Evolutionary conservation across 225 moss, liverwort and hornwort genomes (phyloP).

Genomic region (Lunularia cruciata): DNA sequence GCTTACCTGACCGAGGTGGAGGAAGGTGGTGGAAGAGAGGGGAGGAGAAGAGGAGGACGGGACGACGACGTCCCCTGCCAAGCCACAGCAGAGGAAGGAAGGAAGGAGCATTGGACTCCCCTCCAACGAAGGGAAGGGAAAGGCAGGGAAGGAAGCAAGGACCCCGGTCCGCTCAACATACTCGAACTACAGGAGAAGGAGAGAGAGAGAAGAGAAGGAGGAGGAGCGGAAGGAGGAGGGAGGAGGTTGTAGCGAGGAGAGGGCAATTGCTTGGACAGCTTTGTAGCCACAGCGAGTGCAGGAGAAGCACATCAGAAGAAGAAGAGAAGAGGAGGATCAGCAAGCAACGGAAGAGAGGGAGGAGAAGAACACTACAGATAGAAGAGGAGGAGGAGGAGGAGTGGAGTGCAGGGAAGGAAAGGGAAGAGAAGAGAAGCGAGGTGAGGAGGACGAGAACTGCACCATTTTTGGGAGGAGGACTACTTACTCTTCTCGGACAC

Average conservation of each 20-base stretch:
- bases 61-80: not conserved
- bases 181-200: not conserved
- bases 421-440: not conserved
- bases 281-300: conserved; percentile 16
- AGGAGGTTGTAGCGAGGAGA: not conserved
- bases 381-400: conserved; percentile 9
- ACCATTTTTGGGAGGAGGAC: conserved; percentile 3
- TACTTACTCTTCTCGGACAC: conserved; percentile 4
- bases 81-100: not conserved
- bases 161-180: not conserved
- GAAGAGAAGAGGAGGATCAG: not conserved
- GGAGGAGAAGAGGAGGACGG: not conserved
- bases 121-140: conserved; percentile 1
- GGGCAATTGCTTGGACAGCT: conserved; percentile 17
- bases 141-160: not conserved
- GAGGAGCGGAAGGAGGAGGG: not conserved
- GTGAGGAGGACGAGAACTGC: not conserved
- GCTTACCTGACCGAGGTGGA: not conserved
- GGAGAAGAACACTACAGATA: not conserved
- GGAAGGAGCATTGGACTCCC: not conserved
- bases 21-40: not conserved
- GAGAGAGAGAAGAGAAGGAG: not conserved
- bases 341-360: not conserved
- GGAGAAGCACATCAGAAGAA: conserved; percentile 8
- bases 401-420: not conserved